phyloP scores from a whole-genome alignment of 352 stramenopile species.

The Phytophthora megakarya region DNA sequence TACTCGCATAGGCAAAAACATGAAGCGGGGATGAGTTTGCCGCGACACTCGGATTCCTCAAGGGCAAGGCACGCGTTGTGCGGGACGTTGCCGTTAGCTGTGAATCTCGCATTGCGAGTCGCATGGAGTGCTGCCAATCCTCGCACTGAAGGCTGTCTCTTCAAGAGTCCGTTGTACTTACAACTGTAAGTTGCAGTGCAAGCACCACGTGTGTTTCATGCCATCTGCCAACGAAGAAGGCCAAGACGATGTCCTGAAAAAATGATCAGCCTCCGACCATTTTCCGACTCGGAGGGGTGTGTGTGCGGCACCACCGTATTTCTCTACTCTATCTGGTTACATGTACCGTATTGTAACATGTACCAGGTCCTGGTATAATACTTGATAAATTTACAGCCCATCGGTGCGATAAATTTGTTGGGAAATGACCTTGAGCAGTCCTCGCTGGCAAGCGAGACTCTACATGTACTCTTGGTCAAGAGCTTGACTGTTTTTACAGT shows the following conservation, averaged over 20 bases:
- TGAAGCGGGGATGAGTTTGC: slow-evolving; percentile 20
- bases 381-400: too few relatives aligned
- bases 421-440: too few relatives aligned
- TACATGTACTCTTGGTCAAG: too few relatives aligned
- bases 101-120: slow-evolving; percentile 29
- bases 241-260: slow-evolving; percentile 26
- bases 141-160: too few relatives aligned
- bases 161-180: too few relatives aligned
- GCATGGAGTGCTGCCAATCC: slow-evolving; percentile 8
- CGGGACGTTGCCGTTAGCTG: not conserved
- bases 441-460: too few relatives aligned
- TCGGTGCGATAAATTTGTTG: not conserved
- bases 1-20: too few relatives aligned
- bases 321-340: not conserved
- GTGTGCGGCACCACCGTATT: not conserved
- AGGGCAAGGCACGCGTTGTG: not conserved
- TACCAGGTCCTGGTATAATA: not conserved
- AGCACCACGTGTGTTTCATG: not conserved
- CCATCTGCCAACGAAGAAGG: slow-evolving; percentile 24
- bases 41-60: slow-evolving; percentile 25
- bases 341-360: too few relatives aligned
- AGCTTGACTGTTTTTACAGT: too few relatives aligned
- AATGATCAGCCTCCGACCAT: too few relatives aligned
- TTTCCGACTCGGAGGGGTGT: too few relatives aligned
- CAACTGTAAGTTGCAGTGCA: too few relatives aligned